These are phyloP conservation scores for Triadica sebifera DNA, from an alignment of 345 rosid genomes.

Conservation along the genomic window DNA sequence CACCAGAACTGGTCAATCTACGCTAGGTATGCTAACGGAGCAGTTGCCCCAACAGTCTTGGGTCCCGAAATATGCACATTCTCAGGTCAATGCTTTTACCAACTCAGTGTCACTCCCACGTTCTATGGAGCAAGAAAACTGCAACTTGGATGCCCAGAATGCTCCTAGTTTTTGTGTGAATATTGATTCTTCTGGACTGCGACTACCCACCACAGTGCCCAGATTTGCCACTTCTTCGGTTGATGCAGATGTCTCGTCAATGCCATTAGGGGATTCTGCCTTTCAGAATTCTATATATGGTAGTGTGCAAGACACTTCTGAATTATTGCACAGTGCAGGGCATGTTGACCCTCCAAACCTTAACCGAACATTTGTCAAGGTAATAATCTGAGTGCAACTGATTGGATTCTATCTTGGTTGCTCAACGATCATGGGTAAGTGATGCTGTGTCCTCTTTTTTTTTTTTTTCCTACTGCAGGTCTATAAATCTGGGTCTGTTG, in stretches of 20 bases:
- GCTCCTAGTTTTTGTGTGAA: constrained; percentile 50
- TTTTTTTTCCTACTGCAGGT: constrained; percentile 38
- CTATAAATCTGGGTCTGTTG: constrained; percentile 70
- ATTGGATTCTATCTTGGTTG: background rate
- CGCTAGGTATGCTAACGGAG: constrained; percentile 31
- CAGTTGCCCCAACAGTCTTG: constrained; percentile 52
- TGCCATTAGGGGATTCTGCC: constrained; percentile 51
- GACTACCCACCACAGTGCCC: constrained; percentile 54
- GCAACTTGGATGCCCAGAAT: constrained; percentile 39
- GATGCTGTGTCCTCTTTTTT: constrained; percentile 4
- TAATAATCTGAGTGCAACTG: constrained; percentile 12
- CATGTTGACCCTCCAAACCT: constrained; percentile 41
- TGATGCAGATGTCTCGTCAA: constrained; percentile 54
- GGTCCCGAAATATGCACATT: constrained; percentile 47
- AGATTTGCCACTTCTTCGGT: constrained; percentile 38
- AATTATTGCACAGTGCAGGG: constrained; percentile 50
- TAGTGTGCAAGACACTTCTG: constrained; percentile 64
- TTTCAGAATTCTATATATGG: constrained; percentile 53
- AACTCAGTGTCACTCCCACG: constrained; percentile 46
- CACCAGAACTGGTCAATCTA: constrained; percentile 51
- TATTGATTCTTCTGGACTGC: constrained; percentile 59
- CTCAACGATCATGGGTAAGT: constrained; percentile 8
- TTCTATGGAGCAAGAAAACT: constrained; percentile 38
- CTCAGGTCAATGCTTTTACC: constrained; percentile 43
- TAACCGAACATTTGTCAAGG: constrained; percentile 64